phyloP scores from a whole-genome alignment of 495 filamentous ascomycete genomes.

The Peziza echinospora region DNA sequence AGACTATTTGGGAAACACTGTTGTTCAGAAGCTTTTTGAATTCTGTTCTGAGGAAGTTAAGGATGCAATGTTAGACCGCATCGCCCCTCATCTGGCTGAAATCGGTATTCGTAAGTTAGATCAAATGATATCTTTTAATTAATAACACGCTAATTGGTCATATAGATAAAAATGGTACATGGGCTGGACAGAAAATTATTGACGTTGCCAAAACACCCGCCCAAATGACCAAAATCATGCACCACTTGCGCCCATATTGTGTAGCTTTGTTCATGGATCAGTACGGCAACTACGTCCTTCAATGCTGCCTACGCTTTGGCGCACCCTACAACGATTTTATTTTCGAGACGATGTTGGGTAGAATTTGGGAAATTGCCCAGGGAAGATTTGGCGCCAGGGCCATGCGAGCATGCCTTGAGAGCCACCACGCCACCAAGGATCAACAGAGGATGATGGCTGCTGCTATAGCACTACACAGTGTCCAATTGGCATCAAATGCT shows the following conservation, averaged over 20 bases:
- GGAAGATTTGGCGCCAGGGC: conserved; percentile 85
- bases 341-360: conserved; percentile 88
- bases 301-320: conserved; percentile 83
- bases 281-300: conserved; percentile 94
- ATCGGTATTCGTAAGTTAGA: conserved; percentile 48
- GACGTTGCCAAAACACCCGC: conserved; percentile 70
- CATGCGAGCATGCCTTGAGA: conserved; percentile 93
- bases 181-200: conserved; percentile 98
- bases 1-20: conserved; percentile 93
- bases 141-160: conserved; percentile 6
- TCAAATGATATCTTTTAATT: not conserved
- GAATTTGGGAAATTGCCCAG: conserved; percentile 86
- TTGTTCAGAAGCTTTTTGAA: conserved; percentile 97
- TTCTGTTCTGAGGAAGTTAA: conserved; percentile 78
- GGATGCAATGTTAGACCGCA: conserved; percentile 73
- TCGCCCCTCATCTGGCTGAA: conserved; percentile 78
- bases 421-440: conserved; percentile 82
- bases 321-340: conserved; percentile 83
- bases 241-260: conserved; percentile 62
- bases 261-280: conserved; percentile 88
- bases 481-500: conserved; percentile 86
- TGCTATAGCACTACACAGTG: conserved; percentile 84
- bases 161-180: conserved; percentile 83
- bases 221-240: conserved; percentile 68
- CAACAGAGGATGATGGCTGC: conserved; percentile 91